These are phyloP conservation scores for Monosporozyma servazzii DNA, from an alignment of 805 yeast species.

Conservation along the genomic window DNA sequence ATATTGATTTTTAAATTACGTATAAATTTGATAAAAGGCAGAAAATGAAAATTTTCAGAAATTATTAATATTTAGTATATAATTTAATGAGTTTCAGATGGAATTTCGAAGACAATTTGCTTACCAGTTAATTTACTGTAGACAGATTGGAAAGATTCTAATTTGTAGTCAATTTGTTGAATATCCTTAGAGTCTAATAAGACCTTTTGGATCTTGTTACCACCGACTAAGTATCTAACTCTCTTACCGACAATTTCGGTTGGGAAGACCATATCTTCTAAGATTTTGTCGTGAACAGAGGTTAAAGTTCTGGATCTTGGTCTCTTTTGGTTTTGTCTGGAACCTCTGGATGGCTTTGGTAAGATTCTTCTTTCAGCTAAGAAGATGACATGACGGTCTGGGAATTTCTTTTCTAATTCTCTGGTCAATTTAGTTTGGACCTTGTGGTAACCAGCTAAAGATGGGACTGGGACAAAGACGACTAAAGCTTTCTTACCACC, in stretches of 20 bases:
- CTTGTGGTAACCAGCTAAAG: slow-evolving; percentile 86
- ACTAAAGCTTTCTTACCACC: slow-evolving; percentile 99
- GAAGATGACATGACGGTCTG: slow-evolving; percentile 98
- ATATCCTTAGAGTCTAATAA: slow-evolving; percentile 97
- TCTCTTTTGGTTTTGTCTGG: slow-evolving; percentile 95
- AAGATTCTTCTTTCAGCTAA: slow-evolving; percentile 99
- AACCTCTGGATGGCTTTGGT: slow-evolving; percentile 96
- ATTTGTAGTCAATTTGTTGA: slow-evolving; percentile 93
- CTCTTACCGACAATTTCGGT: slow-evolving; percentile 99
- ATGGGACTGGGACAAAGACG: slow-evolving; percentile 96
- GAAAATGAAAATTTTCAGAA: not conserved
- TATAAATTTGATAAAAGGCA: not conserved
- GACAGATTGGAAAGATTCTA: slow-evolving; percentile 98
- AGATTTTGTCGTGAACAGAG: slow-evolving; percentile 96
- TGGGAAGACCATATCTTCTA: slow-evolving; percentile 99
- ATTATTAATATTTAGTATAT: not conserved
- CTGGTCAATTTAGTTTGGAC: slow-evolving; percentile 96
- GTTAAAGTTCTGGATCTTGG: slow-evolving; percentile 99
- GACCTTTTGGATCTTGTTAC: slow-evolving; percentile 96
- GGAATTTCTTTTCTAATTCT: slow-evolving; percentile 99
- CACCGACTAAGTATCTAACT: slow-evolving; percentile 98
- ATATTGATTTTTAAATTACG: not conserved
- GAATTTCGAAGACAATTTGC: slow-evolving; percentile 97
- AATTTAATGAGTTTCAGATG: slow-evolving; percentile 35
- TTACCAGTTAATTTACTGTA: slow-evolving; percentile 98